Evolutionary conservation across 2,329 filamentous ascomycete genomes (phyloP), one percentile per base, ranked within the genome.

Genomic region (Hypoxylon sp.): DNA sequence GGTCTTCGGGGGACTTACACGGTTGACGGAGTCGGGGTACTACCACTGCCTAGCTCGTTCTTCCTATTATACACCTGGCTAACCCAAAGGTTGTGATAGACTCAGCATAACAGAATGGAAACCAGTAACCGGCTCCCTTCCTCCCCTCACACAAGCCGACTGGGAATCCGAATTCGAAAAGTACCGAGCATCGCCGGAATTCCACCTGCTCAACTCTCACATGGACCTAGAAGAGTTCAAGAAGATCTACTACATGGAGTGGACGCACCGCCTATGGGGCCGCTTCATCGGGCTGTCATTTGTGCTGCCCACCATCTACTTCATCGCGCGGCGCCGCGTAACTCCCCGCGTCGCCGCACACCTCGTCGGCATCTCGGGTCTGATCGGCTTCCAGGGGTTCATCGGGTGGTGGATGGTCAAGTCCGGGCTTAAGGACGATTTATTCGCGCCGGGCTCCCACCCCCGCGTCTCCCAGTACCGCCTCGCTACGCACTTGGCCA

Each of bases 321-420:
- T 98, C 77, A 87, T 98, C 76, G 90, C 91, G 19, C 90, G 91
- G 46, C 89, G 91, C 71, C 89, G 89, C 68, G 94, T 98, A 49
- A 92, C 93, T 23, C 85, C 85, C 57, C 89, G 87, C 58, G 97
- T 97, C 90, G 90, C 93, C 14, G 79, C 85, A 73, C 91, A 92
- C 69, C 85, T 99, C 13, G 82, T 89, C 43, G 95, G 94, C 11
- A 98, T 99, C 69, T 93, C 93, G 46, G 89, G 87, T 52, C 85
- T 98, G 74, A 98, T 99, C 75, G 96, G 93, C 60, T 96, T 97
- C 80, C 96, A 99, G 80, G 96, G 96, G 48, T 88, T 96, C 75
- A 90, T 99, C 70, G 96, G 96, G 60, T 99, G 96, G 96, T 99
- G 96, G 94, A 99, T 99, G 96, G 96, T 99, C 74, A 97, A 97